These are phyloP conservation scores for Podaxis rugospora DNA, from an alignment of 768 basidiomycete genomes.

Conservation along the genomic window DNA sequence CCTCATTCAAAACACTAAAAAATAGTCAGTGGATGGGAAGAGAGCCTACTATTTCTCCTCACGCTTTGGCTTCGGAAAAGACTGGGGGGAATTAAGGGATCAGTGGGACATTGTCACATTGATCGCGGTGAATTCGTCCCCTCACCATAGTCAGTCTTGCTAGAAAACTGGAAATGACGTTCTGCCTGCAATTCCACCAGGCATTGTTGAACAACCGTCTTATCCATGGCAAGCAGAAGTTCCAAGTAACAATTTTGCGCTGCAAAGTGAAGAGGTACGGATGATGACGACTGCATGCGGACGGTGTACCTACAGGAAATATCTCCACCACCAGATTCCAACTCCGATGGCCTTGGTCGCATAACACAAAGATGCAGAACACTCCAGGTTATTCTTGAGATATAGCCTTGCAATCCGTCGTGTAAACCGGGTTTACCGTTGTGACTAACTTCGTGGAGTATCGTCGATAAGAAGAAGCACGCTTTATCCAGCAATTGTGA, in stretches of 20 bases:
- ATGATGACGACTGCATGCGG: neutral
- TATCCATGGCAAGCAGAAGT: conserved; percentile 1
- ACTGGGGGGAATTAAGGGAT: neutral
- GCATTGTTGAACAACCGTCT: neutral
- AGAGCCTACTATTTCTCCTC: neutral
- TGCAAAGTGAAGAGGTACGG: neutral
- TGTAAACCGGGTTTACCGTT: neutral
- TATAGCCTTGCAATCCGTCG: neutral
- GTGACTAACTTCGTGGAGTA: neutral
- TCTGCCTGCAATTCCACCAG: conserved; percentile 1
- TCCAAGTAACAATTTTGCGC: neutral
- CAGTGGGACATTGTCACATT: neutral
- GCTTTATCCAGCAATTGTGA: neutral
- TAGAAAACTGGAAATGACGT: neutral
- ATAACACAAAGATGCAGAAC: conserved; percentile 1
- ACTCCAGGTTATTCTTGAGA: neutral
- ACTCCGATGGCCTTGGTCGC: neutral
- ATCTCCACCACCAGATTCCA: neutral
- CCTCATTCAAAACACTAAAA: neutral
- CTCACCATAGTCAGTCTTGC: neutral
- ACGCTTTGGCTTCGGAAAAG: conserved; percentile 2
- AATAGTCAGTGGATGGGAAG: neutral
- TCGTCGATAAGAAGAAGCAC: neutral
- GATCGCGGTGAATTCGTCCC: neutral
- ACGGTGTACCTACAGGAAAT: neutral